These are phyloP conservation scores for Pistacia atlantica DNA, from an alignment of 345 rosid species.

Conservation along the genomic window DNA sequence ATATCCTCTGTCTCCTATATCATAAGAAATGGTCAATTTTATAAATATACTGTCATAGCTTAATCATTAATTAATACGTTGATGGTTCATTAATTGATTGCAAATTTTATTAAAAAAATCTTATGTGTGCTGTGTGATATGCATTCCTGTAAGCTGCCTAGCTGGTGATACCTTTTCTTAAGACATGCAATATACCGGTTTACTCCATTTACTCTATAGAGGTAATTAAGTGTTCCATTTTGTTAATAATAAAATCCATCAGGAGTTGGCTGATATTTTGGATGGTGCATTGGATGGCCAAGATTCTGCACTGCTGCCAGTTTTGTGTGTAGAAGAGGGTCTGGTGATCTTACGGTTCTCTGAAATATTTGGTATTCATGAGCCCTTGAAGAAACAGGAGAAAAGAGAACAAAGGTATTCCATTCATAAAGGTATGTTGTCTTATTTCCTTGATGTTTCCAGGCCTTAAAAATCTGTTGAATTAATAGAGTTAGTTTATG, in stretches of 20 bases:
- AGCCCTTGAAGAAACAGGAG: conserved; percentile 61
- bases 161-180: background rate
- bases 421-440: conserved; percentile 58
- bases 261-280: conserved; percentile 45
- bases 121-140: too few relatives aligned
- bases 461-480: background rate
- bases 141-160: too few relatives aligned
- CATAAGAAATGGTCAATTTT: background rate
- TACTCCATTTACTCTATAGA: too few relatives aligned
- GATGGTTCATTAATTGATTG: background rate
- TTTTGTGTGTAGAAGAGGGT: conserved; percentile 84
- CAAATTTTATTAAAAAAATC: background rate
- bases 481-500: background rate
- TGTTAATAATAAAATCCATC: background rate
- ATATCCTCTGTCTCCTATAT: background rate
- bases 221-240: background rate
- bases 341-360: conserved; percentile 86
- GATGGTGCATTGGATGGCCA: conserved; percentile 48
- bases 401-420: conserved; percentile 66
- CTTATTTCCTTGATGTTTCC: conserved; percentile 12
- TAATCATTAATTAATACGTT: background rate
- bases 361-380: conserved; percentile 93
- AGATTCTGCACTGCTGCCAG: conserved; percentile 67
- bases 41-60: background rate
- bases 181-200: background rate